A percentile compares a stretch with the other conserved stretches of the same genome.
Conservation (phyloP, 2,329 filamentous ascomycete species). For the Cladosporium austrohemisphaericum region DNA sequence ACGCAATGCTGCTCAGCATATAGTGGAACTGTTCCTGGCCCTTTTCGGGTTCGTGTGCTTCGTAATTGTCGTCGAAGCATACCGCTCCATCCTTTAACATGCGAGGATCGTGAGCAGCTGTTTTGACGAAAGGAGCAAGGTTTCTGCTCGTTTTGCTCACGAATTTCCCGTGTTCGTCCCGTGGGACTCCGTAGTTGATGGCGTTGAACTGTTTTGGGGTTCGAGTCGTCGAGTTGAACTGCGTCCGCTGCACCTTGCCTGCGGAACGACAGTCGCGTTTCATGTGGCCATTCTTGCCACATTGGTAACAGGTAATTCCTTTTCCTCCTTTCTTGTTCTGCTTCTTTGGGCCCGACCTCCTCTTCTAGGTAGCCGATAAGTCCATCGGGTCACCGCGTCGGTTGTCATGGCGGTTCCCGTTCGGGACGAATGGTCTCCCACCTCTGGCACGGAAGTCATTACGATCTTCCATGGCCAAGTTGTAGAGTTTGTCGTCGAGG, state of each 20-base stretch:
- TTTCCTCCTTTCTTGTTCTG: neutral
- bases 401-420: neutral
- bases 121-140: no score
- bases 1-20: neutral
- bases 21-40: neutral
- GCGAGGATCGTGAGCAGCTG: neutral
- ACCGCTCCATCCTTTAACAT: neutral
- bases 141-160: no score
- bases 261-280: neutral
- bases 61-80: neutral
- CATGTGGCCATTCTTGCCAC: neutral
- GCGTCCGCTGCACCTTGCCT: neutral
- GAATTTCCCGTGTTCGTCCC: neutral
- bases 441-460: neutral
- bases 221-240: neutral
- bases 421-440: neutral
- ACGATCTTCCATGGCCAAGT: neutral
- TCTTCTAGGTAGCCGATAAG: neutral
- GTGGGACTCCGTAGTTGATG: neutral
- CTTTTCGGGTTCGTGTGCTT: neutral
- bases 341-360: neutral
- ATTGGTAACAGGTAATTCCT: neutral
- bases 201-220: neutral
- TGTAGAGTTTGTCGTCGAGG: conserved; percentile 2
- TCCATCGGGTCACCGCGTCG: neutral